Evolutionary conservation across 2,329 filamentous ascomycete species (phyloP).

Genomic region (Chaetoscypha palmicola): DNA sequence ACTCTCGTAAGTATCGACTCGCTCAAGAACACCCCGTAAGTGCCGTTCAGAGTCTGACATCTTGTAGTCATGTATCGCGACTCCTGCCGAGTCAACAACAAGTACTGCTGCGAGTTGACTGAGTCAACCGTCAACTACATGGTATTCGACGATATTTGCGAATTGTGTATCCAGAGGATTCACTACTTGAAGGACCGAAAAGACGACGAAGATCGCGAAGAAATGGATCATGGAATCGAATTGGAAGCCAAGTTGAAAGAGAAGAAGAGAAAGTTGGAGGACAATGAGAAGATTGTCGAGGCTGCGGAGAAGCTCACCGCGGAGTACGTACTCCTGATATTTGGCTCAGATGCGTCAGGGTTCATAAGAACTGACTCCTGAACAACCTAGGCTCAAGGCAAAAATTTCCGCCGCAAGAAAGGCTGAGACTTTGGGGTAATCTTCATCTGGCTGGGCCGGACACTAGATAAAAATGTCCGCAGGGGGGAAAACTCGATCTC

Average conservation of each 20-base stretch:
- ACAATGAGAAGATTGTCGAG: not conserved
- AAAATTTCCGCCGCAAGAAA: not conserved
- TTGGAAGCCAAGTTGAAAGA: not conserved
- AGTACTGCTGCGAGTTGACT: not conserved
- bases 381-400: not conserved
- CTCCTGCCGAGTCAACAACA: not conserved
- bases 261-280: not conserved
- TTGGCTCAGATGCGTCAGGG: not conserved
- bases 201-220: not conserved
- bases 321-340: not conserved
- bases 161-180: not conserved
- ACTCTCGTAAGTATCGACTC: not conserved
- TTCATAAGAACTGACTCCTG: not conserved
- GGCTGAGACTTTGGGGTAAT: too few relatives aligned
- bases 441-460: too few relatives aligned
- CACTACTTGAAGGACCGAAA: not conserved
- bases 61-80: not conserved
- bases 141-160: not conserved
- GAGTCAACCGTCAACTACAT: not conserved
- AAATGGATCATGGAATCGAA: not conserved
- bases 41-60: not conserved
- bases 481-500: too few relatives aligned
- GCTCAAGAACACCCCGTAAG: not conserved
- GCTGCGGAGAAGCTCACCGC: not conserved
- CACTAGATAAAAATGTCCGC: not conserved